Evolutionary conservation across 352 stramenopile species (phyloP).

Genomic region (Peronospora destructor): DNA sequence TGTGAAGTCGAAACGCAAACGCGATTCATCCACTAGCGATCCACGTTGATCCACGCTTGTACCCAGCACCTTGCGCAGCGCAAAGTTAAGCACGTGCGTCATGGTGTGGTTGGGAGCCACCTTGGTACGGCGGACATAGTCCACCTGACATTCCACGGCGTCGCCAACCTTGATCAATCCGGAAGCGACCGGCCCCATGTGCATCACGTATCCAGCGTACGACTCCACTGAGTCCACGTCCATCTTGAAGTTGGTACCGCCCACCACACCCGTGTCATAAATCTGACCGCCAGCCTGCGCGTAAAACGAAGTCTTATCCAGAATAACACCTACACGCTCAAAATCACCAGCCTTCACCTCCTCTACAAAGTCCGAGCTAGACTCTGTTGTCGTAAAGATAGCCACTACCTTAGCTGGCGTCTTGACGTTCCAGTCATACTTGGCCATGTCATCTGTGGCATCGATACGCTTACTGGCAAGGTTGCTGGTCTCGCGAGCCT

Average conservation of each 20-base stretch:
- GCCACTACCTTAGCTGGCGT: conserved; percentile 83
- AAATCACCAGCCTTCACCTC: conserved; percentile 68
- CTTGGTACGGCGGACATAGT: conserved; percentile 90
- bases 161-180: conserved; percentile 84
- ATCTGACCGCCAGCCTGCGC: conserved; percentile 95
- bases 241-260: conserved; percentile 34
- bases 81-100: conserved; percentile 99
- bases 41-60: conserved; percentile 94
- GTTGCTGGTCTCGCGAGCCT: conserved; percentile 91
- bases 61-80: conserved; percentile 92
- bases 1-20: conserved; percentile 98
- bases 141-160: conserved; percentile 84
- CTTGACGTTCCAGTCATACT: conserved; percentile 91
- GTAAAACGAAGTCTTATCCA: conserved; percentile 98
- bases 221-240: conserved; percentile 90
- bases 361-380: conserved; percentile 78
- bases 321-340: conserved; percentile 91
- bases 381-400: conserved; percentile 91
- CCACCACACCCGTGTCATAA: conserved; percentile 89
- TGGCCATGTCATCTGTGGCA: conserved; percentile 89
- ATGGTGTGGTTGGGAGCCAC: conserved; percentile 99
- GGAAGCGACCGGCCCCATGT: conserved; percentile 81
- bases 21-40: conserved; percentile 94
- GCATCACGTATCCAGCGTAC: conserved; percentile 95
- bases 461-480: conserved; percentile 79